phyloP scores from a whole-genome alignment of 345 rosid genomes.

The Pugionium cornutum region DNA sequence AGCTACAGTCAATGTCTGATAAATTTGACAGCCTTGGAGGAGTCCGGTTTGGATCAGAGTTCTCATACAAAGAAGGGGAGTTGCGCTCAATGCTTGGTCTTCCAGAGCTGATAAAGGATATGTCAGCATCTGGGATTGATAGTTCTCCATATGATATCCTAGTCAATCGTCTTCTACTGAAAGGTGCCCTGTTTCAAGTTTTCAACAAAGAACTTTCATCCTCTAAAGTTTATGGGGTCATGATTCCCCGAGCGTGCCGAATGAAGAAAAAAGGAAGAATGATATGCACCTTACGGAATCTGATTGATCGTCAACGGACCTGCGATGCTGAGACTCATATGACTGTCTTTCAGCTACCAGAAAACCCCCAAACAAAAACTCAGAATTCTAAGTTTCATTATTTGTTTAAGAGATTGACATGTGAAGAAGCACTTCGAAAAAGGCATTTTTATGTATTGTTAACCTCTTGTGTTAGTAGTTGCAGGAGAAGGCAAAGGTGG shows the following conservation, averaged over 20 bases:
- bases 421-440: constrained; percentile 14
- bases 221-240: constrained; percentile 1
- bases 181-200: constrained; percentile 58
- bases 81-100: constrained; percentile 68
- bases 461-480: constrained; percentile 48
- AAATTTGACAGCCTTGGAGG: constrained; percentile 55
- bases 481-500: constrained; percentile 39
- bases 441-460: neutral
- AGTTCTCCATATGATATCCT: constrained; percentile 58
- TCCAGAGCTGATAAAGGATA: constrained; percentile 76
- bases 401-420: constrained; percentile 13
- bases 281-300: constrained; percentile 51
- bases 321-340: constrained; percentile 45
- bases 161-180: constrained; percentile 51
- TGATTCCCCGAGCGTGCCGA: neutral
- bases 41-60: constrained; percentile 42
- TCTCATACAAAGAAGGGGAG: constrained; percentile 51
- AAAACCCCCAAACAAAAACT: constrained; percentile 11
- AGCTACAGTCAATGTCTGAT: constrained; percentile 63
- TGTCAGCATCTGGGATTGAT: constrained; percentile 54
- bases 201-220: constrained; percentile 18
- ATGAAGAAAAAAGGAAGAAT: constrained; percentile 13
- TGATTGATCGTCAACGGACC: constrained; percentile 51
- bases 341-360: constrained; percentile 45
- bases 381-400: constrained; percentile 8